Conservation (phyloP, 257 asterid species). For the Osmanthus fragrans region DNA sequence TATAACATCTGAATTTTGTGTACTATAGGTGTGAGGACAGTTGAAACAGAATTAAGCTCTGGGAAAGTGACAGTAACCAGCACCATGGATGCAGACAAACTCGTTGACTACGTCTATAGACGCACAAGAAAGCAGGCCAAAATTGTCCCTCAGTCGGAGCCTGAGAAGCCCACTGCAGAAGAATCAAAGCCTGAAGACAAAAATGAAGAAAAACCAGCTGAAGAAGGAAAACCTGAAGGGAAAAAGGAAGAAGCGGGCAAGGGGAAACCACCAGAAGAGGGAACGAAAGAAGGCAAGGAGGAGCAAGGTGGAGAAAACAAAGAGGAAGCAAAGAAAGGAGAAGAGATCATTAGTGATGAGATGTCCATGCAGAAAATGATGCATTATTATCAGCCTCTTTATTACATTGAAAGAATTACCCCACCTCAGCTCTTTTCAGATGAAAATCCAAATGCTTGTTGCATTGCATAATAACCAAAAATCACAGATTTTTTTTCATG, state of each 20-base stretch:
- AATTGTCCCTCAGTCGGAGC: slow-evolving; percentile 68
- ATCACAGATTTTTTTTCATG: not conserved
- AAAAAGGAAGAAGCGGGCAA: not conserved
- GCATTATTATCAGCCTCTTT: slow-evolving; percentile 57
- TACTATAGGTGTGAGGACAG: slow-evolving; percentile 16
- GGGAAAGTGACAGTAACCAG: not conserved
- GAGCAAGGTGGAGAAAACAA: slow-evolving; percentile 25
- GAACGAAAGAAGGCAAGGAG: not conserved
- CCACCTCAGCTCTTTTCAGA: slow-evolving; percentile 89
- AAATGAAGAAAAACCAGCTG: slow-evolving; percentile 35
- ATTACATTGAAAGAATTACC: slow-evolving; percentile 70
- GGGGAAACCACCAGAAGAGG: not conserved
- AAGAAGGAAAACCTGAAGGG: slow-evolving; percentile 9
- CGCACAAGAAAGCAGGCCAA: slow-evolving; percentile 81
- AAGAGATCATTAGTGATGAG: slow-evolving; percentile 17
- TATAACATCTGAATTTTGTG: not conserved
- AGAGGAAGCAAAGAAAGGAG: slow-evolving; percentile 32
- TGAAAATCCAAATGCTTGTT: slow-evolving; percentile 91
- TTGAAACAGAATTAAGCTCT: not conserved
- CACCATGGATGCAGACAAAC: slow-evolving; percentile 49
- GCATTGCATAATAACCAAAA: slow-evolving; percentile 35
- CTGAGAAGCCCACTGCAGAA: slow-evolving; percentile 21
- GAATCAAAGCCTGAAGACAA: slow-evolving; percentile 54
- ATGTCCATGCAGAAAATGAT: slow-evolving; percentile 38
- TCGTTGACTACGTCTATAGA: slow-evolving; percentile 79